phyloP scores from a whole-genome alignment of 2,329 filamentous ascomycete genomes.

The Penicillium olsonii region DNA sequence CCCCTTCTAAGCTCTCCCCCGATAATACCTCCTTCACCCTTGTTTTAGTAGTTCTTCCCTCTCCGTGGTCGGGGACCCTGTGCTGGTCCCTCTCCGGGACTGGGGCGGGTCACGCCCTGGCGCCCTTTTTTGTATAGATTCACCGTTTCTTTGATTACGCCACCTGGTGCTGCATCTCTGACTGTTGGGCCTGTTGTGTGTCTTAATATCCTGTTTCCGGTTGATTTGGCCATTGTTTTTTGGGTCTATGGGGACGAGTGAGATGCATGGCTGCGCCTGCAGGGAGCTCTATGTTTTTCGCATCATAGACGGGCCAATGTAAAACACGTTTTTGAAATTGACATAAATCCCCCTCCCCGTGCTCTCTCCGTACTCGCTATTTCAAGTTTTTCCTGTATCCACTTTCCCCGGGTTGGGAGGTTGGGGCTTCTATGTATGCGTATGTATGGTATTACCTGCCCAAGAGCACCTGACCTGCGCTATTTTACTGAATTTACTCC shows the following conservation, averaged over 20 bases:
- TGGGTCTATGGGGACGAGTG: conserved; percentile 23
- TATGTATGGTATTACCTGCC: too few species aligned
- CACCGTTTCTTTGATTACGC: conserved; percentile 31
- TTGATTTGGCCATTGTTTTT: conserved; percentile 26
- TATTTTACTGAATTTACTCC: too few species aligned
- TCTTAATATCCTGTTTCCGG: conserved; percentile 26
- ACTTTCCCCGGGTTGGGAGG: too few species aligned
- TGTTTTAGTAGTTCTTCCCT: conserved; percentile 51
- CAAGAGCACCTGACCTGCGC: too few species aligned
- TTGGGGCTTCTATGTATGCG: too few species aligned
- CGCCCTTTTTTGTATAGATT: conserved; percentile 42
- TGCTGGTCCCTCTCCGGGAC: conserved; percentile 34
- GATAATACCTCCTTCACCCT: conserved; percentile 34
- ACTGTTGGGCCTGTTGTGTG: conserved; percentile 7
- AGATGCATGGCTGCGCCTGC: conserved; percentile 30
- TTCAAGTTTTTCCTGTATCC: neutral
- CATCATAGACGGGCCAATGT: conserved; percentile 44
- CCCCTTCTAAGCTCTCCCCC: conserved; percentile 47
- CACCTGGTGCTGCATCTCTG: conserved; percentile 26
- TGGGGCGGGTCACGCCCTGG: conserved; percentile 35
- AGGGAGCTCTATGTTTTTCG: conserved; percentile 33
- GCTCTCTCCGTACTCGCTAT: too few species aligned
- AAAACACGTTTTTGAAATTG: conserved; percentile 30
- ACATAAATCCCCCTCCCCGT: neutral
- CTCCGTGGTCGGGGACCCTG: conserved; percentile 33